Evolutionary conservation across 2,329 filamentous ascomycete genomes (phyloP).

Genomic region (Curvularia sp.): DNA sequence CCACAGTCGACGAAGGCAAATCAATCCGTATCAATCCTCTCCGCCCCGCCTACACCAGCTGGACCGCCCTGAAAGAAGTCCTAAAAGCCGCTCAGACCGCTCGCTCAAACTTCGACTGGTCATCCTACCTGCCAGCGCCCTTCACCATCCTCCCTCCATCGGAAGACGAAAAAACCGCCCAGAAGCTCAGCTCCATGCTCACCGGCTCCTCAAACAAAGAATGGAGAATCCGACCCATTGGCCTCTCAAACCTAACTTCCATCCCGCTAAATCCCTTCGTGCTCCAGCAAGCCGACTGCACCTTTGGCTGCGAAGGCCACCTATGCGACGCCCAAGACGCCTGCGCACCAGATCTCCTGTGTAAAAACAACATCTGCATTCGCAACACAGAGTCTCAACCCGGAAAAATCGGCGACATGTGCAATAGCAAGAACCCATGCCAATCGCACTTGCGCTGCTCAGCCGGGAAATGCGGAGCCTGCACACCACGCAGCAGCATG

Average conservation of each 20-base stretch:
- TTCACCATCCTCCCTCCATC: constrained; percentile 4
- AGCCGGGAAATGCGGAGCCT: constrained; percentile 25
- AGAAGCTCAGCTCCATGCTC: constrained; percentile 6
- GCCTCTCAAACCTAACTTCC: constrained; percentile 28
- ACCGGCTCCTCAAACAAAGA: not conserved
- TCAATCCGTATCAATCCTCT: constrained; percentile 33
- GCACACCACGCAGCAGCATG: not conserved
- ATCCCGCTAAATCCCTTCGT: constrained; percentile 42
- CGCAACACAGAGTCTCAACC: constrained; percentile 29
- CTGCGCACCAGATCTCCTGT: constrained; percentile 37
- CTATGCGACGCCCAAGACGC: constrained; percentile 40
- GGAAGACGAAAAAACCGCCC: constrained; percentile 3
- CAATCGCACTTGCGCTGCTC: constrained; percentile 37
- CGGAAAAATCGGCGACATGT: constrained; percentile 34
- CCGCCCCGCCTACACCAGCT: constrained; percentile 29
- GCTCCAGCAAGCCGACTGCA: constrained; percentile 36
- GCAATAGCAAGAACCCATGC: constrained; percentile 40
- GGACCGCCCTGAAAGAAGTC: constrained; percentile 32
- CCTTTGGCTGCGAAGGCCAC: constrained; percentile 42
- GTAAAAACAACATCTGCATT: constrained; percentile 45
- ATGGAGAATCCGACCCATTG: constrained; percentile 6
- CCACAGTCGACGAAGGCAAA: constrained; percentile 34
- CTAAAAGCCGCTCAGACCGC: constrained; percentile 32
- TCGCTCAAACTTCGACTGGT: constrained; percentile 44
- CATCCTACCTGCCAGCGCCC: constrained; percentile 34